These are phyloP conservation scores for Mortierella claussenii DNA, from an alignment of 192 early-diverging fungal genomes.

Conservation along the genomic window DNA sequence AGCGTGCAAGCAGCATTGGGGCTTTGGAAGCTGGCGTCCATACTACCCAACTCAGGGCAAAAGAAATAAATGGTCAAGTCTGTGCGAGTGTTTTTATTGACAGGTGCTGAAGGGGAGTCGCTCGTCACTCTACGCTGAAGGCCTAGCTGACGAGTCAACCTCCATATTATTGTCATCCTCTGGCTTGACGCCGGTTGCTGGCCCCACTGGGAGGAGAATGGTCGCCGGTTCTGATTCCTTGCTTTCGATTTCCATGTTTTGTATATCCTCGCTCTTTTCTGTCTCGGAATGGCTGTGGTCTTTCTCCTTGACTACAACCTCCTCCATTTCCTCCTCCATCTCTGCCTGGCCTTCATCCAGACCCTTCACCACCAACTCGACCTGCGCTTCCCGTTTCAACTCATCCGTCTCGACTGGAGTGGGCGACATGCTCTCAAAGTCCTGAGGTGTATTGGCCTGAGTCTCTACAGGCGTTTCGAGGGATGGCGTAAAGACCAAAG, in stretches of 20 bases:
- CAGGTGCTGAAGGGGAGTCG: background rate
- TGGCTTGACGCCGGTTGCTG: background rate
- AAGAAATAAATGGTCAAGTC: too few species aligned
- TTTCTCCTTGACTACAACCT: slow-evolving; percentile 42
- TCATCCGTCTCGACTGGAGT: slow-evolving; percentile 32
- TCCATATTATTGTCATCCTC: slow-evolving; percentile 17
- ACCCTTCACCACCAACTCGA: slow-evolving; percentile 48
- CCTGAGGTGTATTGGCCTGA: slow-evolving; percentile 51
- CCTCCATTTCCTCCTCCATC: slow-evolving; percentile 54
- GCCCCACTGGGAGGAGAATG: background rate
- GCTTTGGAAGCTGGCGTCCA: slow-evolving; percentile 33
- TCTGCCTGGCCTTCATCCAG: slow-evolving; percentile 50
- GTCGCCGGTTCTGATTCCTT: background rate
- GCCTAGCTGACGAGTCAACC: background rate
- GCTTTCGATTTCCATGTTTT: slow-evolving; percentile 2
- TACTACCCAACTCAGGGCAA: slow-evolving; percentile 6
- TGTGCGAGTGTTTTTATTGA: background rate
- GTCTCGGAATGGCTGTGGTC: slow-evolving; percentile 12
- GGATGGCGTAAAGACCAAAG: slow-evolving; percentile 44
- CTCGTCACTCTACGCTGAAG: background rate
- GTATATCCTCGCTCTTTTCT: background rate
- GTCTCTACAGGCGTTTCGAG: slow-evolving; percentile 47
- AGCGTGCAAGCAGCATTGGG: background rate
- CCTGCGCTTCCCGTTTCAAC: slow-evolving; percentile 30
- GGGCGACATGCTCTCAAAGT: slow-evolving; percentile 53